Conservation (phyloP, 805 yeast genomes). For the Deakozyma indianensis region DNA sequence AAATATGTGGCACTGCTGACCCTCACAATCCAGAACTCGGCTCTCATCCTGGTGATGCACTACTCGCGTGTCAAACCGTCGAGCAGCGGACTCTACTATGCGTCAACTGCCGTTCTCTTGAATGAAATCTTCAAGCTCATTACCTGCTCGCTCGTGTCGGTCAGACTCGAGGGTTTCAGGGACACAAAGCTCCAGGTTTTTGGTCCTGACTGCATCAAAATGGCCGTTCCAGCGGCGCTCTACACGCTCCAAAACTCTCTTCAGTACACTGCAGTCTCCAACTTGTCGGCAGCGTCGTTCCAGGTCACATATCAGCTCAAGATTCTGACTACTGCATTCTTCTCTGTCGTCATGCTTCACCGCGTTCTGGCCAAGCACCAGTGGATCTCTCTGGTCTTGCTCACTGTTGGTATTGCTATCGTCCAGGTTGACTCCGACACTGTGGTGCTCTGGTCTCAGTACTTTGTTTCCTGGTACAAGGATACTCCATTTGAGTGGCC, state of each 20-base stretch:
- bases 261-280: conserved; percentile 28
- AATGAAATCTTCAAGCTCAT: conserved; percentile 25
- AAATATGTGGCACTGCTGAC: conserved; percentile 23
- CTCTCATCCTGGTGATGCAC: conserved; percentile 27
- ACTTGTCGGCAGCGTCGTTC: conserved; percentile 28
- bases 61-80: conserved; percentile 27
- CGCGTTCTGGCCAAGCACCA: conserved; percentile 19
- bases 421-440: conserved; percentile 25
- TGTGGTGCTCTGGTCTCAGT: conserved; percentile 6
- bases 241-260: conserved; percentile 27
- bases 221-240: conserved; percentile 26
- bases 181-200: conserved; percentile 18
- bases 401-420: conserved; percentile 26
- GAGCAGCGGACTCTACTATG: conserved; percentile 18
- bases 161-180: conserved; percentile 13
- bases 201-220: conserved; percentile 25
- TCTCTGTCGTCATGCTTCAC: conserved; percentile 25
- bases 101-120: conserved; percentile 28
- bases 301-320: conserved; percentile 31
- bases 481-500: neutral
- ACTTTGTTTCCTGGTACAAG: conserved; percentile 1
- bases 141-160: conserved; percentile 18
- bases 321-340: conserved; percentile 28
- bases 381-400: conserved; percentile 24
- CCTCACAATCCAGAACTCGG: conserved; percentile 26